Evolutionary conservation across 176 grass and related monocot species (phyloP).

Genomic region (Dactylis glomerata): DNA sequence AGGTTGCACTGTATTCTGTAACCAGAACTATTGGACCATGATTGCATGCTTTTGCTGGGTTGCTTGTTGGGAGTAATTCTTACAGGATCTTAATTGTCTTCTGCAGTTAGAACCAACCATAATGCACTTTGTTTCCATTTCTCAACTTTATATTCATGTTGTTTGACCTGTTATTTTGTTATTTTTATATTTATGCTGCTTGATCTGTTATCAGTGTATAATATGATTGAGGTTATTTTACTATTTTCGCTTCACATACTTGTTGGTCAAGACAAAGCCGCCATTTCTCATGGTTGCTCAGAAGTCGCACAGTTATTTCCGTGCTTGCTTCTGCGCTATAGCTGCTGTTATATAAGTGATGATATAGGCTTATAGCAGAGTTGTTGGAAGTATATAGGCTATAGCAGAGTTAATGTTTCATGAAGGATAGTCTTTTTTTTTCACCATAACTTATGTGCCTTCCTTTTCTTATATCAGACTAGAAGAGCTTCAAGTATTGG

Average conservation of each 20-base stretch:
- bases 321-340: neutral
- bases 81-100: neutral
- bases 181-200: neutral
- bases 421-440: neutral
- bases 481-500: constrained; percentile 97
- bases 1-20: neutral
- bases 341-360: neutral
- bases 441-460: constrained; percentile 1
- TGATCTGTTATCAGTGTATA: constrained; percentile 1
- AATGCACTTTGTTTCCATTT: constrained; percentile 16
- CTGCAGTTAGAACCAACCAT: neutral
- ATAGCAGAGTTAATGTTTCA: neutral
- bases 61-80: neutral
- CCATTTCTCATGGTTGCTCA: neutral
- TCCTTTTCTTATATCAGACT: constrained; percentile 60
- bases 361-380: neutral
- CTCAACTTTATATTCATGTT: neutral
- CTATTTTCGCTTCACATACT: neutral
- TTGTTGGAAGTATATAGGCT: neutral
- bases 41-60: neutral
- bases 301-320: neutral
- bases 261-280: neutral
- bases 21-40: neutral
- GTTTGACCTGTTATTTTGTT: neutral
- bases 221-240: neutral